These are phyloP conservation scores for Salvia rosmarinus DNA, from an alignment of 257 asterid genomes.

Conservation along the genomic window DNA sequence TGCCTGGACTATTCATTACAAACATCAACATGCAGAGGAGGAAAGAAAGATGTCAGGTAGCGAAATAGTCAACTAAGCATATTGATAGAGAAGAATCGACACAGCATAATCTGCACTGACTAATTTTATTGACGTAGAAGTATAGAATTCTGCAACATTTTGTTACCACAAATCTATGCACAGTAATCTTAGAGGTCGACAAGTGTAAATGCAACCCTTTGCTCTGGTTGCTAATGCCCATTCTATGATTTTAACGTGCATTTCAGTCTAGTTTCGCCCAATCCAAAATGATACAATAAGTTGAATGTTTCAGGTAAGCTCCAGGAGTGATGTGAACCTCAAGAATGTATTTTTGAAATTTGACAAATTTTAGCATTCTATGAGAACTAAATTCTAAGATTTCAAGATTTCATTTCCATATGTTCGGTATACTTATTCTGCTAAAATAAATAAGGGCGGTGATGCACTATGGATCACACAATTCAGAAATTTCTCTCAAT, in stretches of 20 bases:
- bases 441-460: not conserved
- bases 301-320: not conserved
- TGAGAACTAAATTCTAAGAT: conserved; percentile 11
- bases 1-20: conserved; percentile 63
- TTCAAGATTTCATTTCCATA: conserved; percentile 6
- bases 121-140: not conserved
- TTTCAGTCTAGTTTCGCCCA: conserved; percentile 15
- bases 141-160: not conserved
- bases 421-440: not conserved
- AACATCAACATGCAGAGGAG: conserved; percentile 33
- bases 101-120: not conserved
- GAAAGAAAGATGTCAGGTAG: not conserved
- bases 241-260: conserved; percentile 12
- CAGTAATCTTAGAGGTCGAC: not conserved
- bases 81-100: not conserved
- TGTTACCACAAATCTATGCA: not conserved
- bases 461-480: not conserved
- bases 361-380: not conserved
- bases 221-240: conserved; percentile 5
- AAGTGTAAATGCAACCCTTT: conserved; percentile 6
- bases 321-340: not conserved
- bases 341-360: not conserved
- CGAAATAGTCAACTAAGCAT: not conserved
- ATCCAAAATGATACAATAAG: conserved; percentile 15
- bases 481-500: not conserved